Evolutionary conservation across 371 early-diverging fungal species (phyloP).

Genomic region (Mortierella sp.): DNA sequence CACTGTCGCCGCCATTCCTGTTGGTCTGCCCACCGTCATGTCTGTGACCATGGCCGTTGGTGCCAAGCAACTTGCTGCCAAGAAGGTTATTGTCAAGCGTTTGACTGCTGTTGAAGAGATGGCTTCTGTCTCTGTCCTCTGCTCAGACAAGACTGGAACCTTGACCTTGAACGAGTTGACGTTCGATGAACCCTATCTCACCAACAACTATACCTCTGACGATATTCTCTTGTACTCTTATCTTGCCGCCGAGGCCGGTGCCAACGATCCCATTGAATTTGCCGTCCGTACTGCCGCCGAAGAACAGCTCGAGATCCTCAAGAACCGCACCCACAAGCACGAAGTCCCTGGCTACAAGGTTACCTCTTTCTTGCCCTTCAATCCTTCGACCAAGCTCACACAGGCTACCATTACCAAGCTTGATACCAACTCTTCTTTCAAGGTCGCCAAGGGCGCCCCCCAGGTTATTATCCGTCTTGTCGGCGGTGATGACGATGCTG

Average conservation of each 20-base stretch:
- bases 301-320: slow-evolving; percentile 77
- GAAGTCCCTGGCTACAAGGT: slow-evolving; percentile 89
- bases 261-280: slow-evolving; percentile 92
- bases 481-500: slow-evolving; percentile 49
- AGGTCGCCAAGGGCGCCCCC: slow-evolving; percentile 96
- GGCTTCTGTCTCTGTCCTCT: too few species aligned
- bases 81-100: slow-evolving; percentile 58
- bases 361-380: slow-evolving; percentile 90
- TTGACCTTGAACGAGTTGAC: slow-evolving; percentile 94
- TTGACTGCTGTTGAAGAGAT: too few species aligned
- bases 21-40: slow-evolving; percentile 96
- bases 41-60: slow-evolving; percentile 97
- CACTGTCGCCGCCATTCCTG: slow-evolving; percentile 97
- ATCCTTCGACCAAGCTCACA: slow-evolving; percentile 91
- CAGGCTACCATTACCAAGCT: slow-evolving; percentile 86
- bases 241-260: slow-evolving; percentile 90
- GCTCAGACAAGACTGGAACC: slow-evolving; percentile 89
- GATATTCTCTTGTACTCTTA: slow-evolving; percentile 88
- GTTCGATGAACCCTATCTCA: slow-evolving; percentile 90
- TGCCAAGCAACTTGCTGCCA: slow-evolving; percentile 93
- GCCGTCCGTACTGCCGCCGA: slow-evolving; percentile 88
- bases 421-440: slow-evolving; percentile 75
- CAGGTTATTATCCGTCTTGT: slow-evolving; percentile 89
- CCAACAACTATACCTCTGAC: slow-evolving; percentile 75
- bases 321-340: slow-evolving; percentile 64